Percentiles rank a stretch among this genome's conserved stretches.
These are phyloP conservation scores for Fusarium pseudoanthophilum DNA, from an alignment of 2,329 filamentous ascomycete species.

Conservation along the genomic window DNA sequence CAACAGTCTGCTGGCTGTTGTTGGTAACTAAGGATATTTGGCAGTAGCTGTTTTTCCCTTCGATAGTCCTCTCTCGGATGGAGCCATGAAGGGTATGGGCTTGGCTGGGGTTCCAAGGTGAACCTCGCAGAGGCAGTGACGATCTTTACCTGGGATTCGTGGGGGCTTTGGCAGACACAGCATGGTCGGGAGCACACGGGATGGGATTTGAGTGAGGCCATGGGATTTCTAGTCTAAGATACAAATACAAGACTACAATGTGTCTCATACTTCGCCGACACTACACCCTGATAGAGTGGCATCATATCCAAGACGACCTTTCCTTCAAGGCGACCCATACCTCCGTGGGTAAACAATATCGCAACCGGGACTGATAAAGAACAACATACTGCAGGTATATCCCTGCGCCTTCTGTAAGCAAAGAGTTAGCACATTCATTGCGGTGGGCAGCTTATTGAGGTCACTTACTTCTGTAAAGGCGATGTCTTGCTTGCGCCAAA, in stretches of 20 bases:
- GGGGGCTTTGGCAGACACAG: rapidly evolving
- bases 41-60: rapidly evolving
- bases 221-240: background rate
- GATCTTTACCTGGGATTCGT: rapidly evolving
- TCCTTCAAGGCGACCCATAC: too few species aligned
- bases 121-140: rapidly evolving
- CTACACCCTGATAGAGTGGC: too few species aligned
- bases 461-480: background rate
- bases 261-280: too few species aligned
- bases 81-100: rapidly evolving
- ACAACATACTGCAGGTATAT: rapidly evolving
- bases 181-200: rapidly evolving
- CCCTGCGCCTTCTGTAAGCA: rapidly evolving
- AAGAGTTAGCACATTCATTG: rapidly evolving
- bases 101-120: rapidly evolving
- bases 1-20: background rate
- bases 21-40: rapidly evolving
- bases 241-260: background rate
- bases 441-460: too few species aligned
- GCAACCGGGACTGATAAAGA: background rate
- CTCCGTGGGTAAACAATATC: rapidly evolving
- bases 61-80: rapidly evolving
- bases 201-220: rapidly evolving
- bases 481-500: background rate
- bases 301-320: rapidly evolving